These are phyloP conservation scores for Dryas octopetala DNA, from an alignment of 306 rosid species.

Conservation along the genomic window DNA sequence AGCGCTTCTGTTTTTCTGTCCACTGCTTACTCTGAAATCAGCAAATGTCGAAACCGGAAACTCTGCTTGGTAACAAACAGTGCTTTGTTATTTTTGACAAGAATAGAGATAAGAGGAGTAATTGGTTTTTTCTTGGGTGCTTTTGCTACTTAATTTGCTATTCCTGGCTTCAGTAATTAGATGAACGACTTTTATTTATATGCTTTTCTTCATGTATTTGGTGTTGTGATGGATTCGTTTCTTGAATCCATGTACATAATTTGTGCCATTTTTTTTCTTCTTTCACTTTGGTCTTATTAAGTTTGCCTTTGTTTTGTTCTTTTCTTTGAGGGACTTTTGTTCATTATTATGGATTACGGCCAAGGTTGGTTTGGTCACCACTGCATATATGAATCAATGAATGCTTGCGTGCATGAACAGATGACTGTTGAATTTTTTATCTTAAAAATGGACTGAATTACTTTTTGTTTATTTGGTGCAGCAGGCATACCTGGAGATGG, in stretches of 20 bases:
- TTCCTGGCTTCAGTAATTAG: background rate
- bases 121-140: too few relatives aligned
- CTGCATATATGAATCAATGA: too few relatives aligned
- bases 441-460: background rate
- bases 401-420: too few relatives aligned
- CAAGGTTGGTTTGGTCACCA: too few relatives aligned
- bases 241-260: too few relatives aligned
- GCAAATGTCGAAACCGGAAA: constrained; percentile 40
- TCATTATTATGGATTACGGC: too few relatives aligned
- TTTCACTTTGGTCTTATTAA: too few relatives aligned
- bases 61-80: constrained; percentile 31
- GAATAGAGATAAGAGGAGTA: too few relatives aligned
- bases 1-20: background rate
- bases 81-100: background rate
- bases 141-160: background rate
- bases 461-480: constrained; percentile 24
- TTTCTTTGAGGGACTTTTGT: background rate
- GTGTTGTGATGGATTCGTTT: background rate
- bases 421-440: too few relatives aligned
- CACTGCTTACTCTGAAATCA: constrained; percentile 1
- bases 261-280: background rate
- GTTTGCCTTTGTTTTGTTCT: background rate
- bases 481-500: constrained; percentile 85
- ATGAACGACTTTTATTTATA: background rate
- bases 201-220: constrained; percentile 20